phyloP scores from a whole-genome alignment of 108 stramenopile genomes.

The Epipyxis sp. region DNA sequence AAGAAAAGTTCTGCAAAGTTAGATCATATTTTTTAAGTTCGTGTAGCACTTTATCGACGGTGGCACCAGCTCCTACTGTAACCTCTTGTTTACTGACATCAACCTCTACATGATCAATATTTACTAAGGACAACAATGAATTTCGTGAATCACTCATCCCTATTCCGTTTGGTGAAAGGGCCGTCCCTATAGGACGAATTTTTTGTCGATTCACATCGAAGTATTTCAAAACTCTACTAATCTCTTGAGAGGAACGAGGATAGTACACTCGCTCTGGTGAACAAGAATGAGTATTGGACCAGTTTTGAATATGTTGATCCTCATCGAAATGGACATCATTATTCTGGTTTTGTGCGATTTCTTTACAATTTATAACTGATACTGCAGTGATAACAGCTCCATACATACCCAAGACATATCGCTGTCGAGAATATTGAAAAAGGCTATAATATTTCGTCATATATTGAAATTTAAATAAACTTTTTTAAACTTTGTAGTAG shows the following conservation, averaged over 20 bases:
- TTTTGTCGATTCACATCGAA: not conserved
- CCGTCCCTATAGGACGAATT: slow-evolving; percentile 73
- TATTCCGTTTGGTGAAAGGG: slow-evolving; percentile 90
- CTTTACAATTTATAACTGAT: not conserved
- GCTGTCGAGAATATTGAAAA: too few species aligned
- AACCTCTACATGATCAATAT: slow-evolving; percentile 73
- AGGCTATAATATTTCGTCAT: too few species aligned
- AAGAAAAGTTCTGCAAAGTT: slow-evolving; percentile 90
- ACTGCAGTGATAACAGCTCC: slow-evolving; percentile 1
- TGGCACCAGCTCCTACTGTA: slow-evolving; percentile 85
- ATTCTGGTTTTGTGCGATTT: not conserved
- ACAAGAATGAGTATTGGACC: slow-evolving; percentile 6
- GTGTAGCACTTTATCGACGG: slow-evolving; percentile 69
- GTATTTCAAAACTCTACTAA: not conserved
- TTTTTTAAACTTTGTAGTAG: too few species aligned
- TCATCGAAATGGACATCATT: not conserved
- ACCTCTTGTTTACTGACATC: slow-evolving; percentile 72
- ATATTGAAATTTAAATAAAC: too few species aligned
- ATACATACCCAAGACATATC: too few species aligned
- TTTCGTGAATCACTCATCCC: slow-evolving; percentile 59
- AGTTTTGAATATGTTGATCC: not conserved
- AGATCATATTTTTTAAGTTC: slow-evolving; percentile 57
- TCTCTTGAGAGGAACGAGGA: not conserved
- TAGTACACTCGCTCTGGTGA: not conserved
- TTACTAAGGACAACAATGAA: slow-evolving; percentile 72